Percentiles rank a stretch among this genome's conserved stretches.
These are phyloP conservation scores for Gynostemma pentaphyllum DNA, from an alignment of 306 rosid genomes.

Conservation along the genomic window DNA sequence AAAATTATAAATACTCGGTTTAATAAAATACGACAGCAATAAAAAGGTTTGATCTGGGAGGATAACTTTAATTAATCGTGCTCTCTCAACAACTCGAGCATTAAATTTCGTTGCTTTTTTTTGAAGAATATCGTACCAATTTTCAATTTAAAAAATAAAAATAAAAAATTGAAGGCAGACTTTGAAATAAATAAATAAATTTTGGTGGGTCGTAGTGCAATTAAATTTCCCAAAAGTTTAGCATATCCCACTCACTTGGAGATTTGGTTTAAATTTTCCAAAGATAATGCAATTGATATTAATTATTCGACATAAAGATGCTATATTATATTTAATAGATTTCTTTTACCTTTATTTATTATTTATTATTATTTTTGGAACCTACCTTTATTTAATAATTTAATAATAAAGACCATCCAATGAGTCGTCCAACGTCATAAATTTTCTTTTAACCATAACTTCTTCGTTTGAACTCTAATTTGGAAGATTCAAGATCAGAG, in stretches of 20 bases:
- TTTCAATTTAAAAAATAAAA: no score
- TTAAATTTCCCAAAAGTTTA: not conserved
- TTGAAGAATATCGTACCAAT: not conserved
- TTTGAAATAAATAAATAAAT: constrained; percentile 1
- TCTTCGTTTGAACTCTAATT: no score
- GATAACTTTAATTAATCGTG: not conserved
- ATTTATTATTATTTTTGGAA: no score
- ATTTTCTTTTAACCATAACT: no score
- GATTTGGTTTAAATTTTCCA: not conserved
- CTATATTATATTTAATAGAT: no score
- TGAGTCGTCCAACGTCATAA: no score
- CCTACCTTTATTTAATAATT: no score
- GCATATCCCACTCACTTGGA: not conserved
- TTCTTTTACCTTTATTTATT: no score
- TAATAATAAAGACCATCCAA: no score
- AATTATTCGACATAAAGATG: no score
- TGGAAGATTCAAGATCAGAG: no score
- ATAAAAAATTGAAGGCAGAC: not conserved
- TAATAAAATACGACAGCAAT: not conserved
- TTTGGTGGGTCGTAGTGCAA: not conserved
- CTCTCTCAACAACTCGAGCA: not conserved
- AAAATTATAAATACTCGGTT: not conserved
- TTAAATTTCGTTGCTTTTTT: not conserved
- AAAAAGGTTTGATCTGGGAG: not conserved
- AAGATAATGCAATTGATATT: no score